Percentiles rank a stretch among this genome's conserved stretches.
phyloP scores from a whole-genome alignment of 192 early-diverging fungal genomes.

The Coemansia furcata region DNA sequence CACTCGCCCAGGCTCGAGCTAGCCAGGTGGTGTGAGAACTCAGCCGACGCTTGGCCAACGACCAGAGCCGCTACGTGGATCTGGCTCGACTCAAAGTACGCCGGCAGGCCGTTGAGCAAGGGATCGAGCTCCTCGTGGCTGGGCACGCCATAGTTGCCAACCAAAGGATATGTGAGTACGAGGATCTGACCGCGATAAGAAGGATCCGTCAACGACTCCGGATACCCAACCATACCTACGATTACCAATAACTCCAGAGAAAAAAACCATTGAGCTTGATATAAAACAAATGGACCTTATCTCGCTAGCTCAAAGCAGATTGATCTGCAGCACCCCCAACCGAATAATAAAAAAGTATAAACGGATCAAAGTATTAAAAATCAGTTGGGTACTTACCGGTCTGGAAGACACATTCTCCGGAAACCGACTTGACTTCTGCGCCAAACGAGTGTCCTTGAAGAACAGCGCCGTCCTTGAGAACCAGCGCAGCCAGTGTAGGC shows the following conservation, averaged over 20 bases:
- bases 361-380: neutral
- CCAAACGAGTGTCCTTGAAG: constrained; percentile 95
- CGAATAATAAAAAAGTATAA: neutral
- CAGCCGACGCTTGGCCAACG: constrained; percentile 86
- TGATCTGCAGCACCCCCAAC: constrained; percentile 2
- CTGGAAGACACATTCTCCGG: constrained; percentile 98
- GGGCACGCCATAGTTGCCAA: constrained; percentile 99
- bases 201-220: constrained; percentile 98
- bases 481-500: constrained; percentile 63
- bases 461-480: constrained; percentile 81
- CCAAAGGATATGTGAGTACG: constrained; percentile 94
- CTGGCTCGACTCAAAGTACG: constrained; percentile 92
- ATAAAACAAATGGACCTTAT: neutral
- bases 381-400: constrained; percentile 69
- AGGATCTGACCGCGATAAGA: constrained; percentile 98
- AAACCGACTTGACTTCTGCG: constrained; percentile 74
- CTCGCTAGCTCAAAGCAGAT: neutral
- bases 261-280: neutral
- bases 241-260: neutral
- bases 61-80: constrained; percentile 94
- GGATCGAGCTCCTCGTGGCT: constrained; percentile 80
- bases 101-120: constrained; percentile 80
- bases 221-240: constrained; percentile 92
- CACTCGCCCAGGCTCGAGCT: constrained; percentile 78
- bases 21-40: constrained; percentile 94